Evolutionary conservation across 208 protist genomes (phyloP).

Genomic region (Leptomonas seymouri): DNA sequence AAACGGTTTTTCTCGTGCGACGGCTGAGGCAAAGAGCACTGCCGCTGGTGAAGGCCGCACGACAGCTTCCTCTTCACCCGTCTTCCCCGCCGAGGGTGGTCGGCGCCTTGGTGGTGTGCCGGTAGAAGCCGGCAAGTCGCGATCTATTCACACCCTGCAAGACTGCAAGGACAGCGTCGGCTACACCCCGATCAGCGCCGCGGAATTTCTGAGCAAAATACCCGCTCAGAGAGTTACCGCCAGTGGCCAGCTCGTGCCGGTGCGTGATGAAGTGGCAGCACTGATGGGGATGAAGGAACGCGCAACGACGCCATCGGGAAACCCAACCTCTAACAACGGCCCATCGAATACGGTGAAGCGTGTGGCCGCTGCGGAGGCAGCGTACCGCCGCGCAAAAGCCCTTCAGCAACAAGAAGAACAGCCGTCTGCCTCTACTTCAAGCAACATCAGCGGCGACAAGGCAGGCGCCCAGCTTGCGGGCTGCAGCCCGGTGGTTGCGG

Average conservation of each 20-base stretch:
- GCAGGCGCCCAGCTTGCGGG: background rate
- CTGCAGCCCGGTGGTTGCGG: constrained; percentile 18
- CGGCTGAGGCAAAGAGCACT: background rate
- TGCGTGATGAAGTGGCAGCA: constrained; percentile 56
- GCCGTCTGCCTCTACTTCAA: background rate
- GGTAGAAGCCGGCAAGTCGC: background rate
- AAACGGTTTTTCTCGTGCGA: background rate
- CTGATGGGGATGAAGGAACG: constrained; percentile 41
- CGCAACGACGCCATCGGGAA: background rate
- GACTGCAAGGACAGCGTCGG: constrained; percentile 20
- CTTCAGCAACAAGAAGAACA: background rate
- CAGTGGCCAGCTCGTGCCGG: constrained; percentile 69
- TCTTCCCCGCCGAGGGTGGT: constrained; percentile 20
- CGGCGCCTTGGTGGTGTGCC: constrained; percentile 32
- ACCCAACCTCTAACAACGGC: background rate
- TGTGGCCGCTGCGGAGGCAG: constrained; percentile 51
- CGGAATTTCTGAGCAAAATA: constrained; percentile 72
- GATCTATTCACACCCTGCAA: constrained; percentile 35
- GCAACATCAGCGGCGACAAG: background rate
- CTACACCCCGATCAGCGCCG: constrained; percentile 26
- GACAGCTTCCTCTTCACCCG: background rate
- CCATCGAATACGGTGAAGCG: constrained; percentile 44
- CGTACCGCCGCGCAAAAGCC: constrained; percentile 11
- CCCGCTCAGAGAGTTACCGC: constrained; percentile 69
- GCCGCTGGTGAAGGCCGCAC: background rate